Evolutionary conservation across 441 rosid genomes (phyloP).

Genomic region (Brassica balearica): DNA sequence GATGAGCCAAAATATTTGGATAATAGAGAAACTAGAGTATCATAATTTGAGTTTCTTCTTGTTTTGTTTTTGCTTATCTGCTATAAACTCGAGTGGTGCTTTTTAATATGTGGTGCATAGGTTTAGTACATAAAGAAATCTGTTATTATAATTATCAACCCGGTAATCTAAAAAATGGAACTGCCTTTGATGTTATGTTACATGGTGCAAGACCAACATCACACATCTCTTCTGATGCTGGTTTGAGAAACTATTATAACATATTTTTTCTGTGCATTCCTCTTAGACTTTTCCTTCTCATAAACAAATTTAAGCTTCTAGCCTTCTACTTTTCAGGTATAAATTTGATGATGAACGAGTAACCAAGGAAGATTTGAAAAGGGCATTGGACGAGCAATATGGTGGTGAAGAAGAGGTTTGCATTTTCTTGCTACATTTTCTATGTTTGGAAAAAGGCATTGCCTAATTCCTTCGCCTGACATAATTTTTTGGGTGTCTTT

Average conservation of each 20-base stretch:
- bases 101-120: neutral
- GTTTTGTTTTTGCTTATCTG: neutral
- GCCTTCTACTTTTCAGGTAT: slow-evolving; percentile 49
- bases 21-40: neutral
- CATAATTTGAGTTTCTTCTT: neutral
- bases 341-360: slow-evolving; percentile 79
- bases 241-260: neutral
- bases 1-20: neutral
- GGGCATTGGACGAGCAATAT: slow-evolving; percentile 77
- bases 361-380: slow-evolving; percentile 68
- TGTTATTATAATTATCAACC: neutral
- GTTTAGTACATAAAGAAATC: slow-evolving; percentile 12
- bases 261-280: neutral
- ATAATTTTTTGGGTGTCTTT: slow-evolving; percentile 30
- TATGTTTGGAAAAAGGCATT: slow-evolving; percentile 1
- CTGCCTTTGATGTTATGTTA: slow-evolving; percentile 17
- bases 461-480: slow-evolving; percentile 23
- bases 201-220: slow-evolving; percentile 12
- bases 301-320: neutral
- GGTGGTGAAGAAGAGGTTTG: slow-evolving; percentile 81
- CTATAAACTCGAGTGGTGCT: neutral
- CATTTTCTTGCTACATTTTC: slow-evolving; percentile 31
- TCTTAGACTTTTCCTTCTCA: neutral
- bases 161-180: neutral
- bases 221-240: slow-evolving; percentile 14